Conservation (phyloP, 202 grass and related monocot genomes). For the Carex arenaria region DNA sequence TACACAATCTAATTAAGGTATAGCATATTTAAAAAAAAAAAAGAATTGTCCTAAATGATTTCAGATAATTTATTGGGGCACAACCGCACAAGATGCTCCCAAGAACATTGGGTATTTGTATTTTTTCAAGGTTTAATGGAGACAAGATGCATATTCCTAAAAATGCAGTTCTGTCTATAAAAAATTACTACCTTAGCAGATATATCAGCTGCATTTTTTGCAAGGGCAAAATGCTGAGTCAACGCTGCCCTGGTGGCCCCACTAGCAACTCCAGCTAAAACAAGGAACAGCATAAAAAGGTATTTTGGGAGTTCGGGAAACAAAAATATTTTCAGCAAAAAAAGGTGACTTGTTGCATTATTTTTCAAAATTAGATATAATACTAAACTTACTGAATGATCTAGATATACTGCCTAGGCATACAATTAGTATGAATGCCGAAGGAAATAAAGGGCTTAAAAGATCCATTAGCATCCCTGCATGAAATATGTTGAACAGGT, state of each 20-base stretch:
- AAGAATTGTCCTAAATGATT: neutral
- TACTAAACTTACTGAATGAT: constrained; percentile 82
- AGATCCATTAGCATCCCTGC: constrained; percentile 99
- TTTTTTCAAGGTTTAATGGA: neutral
- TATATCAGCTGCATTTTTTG: constrained; percentile 91
- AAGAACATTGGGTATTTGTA: neutral
- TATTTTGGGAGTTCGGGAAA: too few species aligned
- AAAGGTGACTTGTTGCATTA: neutral
- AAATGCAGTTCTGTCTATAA: neutral
- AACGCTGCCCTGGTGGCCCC: constrained; percentile 91
- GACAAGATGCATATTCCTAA: neutral
- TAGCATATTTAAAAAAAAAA: neutral
- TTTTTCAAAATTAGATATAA: constrained; percentile 4
- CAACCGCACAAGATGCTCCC: neutral
- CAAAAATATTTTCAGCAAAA: neutral
- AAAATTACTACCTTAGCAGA: constrained; percentile 62
- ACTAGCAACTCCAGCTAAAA: constrained; percentile 95
- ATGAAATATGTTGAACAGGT: constrained; percentile 21
- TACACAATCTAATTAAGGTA: neutral
- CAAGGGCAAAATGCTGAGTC: constrained; percentile 88
- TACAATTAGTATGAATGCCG: constrained; percentile 74
- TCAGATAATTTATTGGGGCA: neutral
- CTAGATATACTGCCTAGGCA: constrained; percentile 87
- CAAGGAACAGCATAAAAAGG: neutral
- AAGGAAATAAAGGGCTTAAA: constrained; percentile 92